A percentile compares a stretch with the other conserved stretches of the same genome.
These are phyloP conservation scores for Coemansia sp. DNA, from an alignment of 192 early-diverging fungal species.

Conservation along the genomic window DNA sequence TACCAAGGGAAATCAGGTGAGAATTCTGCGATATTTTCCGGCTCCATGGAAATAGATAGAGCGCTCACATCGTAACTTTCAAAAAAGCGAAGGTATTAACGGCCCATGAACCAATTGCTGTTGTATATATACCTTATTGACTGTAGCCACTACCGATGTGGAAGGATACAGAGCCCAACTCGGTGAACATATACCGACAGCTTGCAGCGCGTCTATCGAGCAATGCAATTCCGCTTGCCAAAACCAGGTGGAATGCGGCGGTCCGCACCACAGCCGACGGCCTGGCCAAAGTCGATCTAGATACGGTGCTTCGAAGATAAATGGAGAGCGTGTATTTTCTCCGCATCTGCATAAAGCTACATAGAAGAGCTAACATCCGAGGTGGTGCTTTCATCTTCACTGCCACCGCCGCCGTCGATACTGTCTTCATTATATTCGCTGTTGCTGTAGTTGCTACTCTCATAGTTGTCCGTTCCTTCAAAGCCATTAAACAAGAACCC, in stretches of 20 bases:
- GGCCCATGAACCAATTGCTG: not conserved
- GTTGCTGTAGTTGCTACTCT: not conserved
- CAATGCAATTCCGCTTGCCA: conserved; percentile 42
- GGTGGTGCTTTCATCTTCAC: too few species aligned
- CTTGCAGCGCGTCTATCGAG: conserved; percentile 28
- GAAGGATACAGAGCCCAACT: conserved; percentile 22
- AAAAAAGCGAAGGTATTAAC: not conserved
- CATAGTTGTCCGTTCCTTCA: conserved; percentile 4
- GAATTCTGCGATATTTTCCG: not conserved
- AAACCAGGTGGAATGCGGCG: conserved; percentile 39
- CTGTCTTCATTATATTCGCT: not conserved
- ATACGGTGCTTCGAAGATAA: conserved; percentile 11
- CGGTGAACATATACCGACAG: conserved; percentile 25
- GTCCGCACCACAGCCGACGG: conserved; percentile 12
- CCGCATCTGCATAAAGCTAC: too few species aligned
- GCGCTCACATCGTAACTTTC: not conserved
- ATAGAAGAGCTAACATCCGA: too few species aligned
- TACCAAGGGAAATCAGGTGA: conserved; percentile 19
- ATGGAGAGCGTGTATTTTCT: not conserved
- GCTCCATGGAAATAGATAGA: not conserved
- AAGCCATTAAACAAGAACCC: conserved; percentile 18
- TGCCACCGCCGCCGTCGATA: not conserved
- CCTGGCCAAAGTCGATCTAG: conserved; percentile 18
- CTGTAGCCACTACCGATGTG: conserved; percentile 17
- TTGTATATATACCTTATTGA: not conserved